Evolutionary conservation across 805 yeast species (phyloP).

Genomic region (Debaryomyces prosopidis): DNA sequence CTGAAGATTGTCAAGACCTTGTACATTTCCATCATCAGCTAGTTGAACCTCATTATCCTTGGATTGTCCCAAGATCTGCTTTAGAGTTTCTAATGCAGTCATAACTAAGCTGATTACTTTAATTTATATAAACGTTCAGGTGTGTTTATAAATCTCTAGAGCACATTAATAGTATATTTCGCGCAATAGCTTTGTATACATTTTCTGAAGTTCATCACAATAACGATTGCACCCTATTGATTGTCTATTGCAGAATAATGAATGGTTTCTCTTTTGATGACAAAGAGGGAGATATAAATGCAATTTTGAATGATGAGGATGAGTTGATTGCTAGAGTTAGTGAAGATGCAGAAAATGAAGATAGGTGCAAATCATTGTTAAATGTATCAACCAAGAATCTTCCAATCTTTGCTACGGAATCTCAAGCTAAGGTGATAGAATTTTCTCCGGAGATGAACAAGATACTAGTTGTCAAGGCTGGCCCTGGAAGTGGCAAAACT

Average conservation of each 20-base stretch:
- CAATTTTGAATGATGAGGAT: not conserved
- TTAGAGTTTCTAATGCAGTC: slow-evolving; percentile 6
- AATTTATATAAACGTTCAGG: too few relatives aligned
- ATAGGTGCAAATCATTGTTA: too few relatives aligned
- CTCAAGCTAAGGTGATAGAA: slow-evolving; percentile 48
- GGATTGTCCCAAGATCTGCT: not conserved
- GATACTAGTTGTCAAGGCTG: slow-evolving; percentile 57
- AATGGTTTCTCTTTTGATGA: not conserved
- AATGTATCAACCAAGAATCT: not conserved
- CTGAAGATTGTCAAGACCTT: slow-evolving; percentile 8
- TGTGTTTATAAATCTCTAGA: too few relatives aligned
- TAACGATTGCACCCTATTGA: too few relatives aligned
- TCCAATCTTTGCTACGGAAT: slow-evolving; percentile 27
- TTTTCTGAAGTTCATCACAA: too few relatives aligned
- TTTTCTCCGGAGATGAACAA: slow-evolving; percentile 38
- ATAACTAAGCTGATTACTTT: not conserved
- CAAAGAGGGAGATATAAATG: not conserved
- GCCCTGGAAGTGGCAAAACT: slow-evolving; percentile 79
- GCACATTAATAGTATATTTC: too few relatives aligned
- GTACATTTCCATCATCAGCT: not conserved
- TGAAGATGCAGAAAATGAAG: not conserved
- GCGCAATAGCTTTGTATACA: too few relatives aligned
- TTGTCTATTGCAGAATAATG: not conserved
- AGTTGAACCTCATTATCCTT: not conserved
- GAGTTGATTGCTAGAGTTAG: not conserved